Evolutionary conservation across 768 basidiomycete species (phyloP), one percentile per base, ranked within the genome.

Genomic region (Royoungia palumana): DNA sequence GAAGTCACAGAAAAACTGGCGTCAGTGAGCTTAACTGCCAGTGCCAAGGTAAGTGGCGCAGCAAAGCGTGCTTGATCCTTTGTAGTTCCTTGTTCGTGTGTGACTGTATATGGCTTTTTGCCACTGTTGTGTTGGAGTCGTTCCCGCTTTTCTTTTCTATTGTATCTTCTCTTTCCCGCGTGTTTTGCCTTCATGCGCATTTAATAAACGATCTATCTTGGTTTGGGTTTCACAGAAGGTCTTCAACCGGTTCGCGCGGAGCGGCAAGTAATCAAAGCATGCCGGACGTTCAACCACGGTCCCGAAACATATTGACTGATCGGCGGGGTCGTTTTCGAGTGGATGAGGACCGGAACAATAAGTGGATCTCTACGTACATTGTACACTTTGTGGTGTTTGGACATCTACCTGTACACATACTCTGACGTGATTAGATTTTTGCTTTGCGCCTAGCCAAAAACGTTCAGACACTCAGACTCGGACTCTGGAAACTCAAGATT

Each of bases 11-110:
- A 67, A 51, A 69, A 60, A 35, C 38, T 54, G 28, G 47, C 59
- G 7, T 27, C 57, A n/a, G 67, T 62, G 49, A 59, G 58, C 46
- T 46, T 69, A 7, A 44, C 63, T 45, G 65, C 60, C 32, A 66
- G 60, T 32, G 66, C 59, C n/a, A 67, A 67, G 65, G 65, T 67
- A 57, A 54, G 65, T 50, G 43, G 22, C 44, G 44, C 38, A 35
- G 43, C 41, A 21, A 55, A 50, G 38, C 27, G 32, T 8, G 22
- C 19, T 50, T 69, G 46, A 65, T 43, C 37, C 16, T 37, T 45
- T 50, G 14, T 19, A 32, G 46, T 24, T n/a, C 13, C 32, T 28
- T 14, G 41, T 35, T 32, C 30, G 30, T 44, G 38, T 22, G 28
- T 40, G 21, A 40, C 22, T 35, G n/a, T 30, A 42, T 17, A 38